These are phyloP conservation scores for Candida khao-thaluensis DNA, from an alignment of 805 yeast genomes.

Conservation along the genomic window DNA sequence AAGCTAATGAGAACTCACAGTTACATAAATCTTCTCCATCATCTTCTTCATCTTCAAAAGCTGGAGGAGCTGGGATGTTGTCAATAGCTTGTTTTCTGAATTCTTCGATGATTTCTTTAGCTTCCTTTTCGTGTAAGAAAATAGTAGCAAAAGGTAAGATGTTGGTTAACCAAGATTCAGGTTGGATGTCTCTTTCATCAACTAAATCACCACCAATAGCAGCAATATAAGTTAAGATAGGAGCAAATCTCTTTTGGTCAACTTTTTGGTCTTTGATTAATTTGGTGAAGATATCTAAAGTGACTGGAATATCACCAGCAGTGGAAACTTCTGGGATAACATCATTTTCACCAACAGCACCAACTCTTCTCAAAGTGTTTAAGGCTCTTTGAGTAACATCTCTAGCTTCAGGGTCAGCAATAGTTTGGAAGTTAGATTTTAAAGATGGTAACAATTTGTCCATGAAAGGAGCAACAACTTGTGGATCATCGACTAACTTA, in stretches of 20 bases:
- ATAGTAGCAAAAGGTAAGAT: constrained; percentile 93
- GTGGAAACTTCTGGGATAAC: constrained; percentile 94
- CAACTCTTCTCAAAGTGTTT: constrained; percentile 97
- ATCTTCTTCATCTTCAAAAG: constrained; percentile 94
- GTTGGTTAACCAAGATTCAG: constrained; percentile 85
- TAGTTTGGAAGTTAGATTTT: constrained; percentile 88
- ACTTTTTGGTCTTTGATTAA: constrained; percentile 67
- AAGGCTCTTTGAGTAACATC: constrained; percentile 96
- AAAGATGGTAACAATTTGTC: constrained; percentile 92
- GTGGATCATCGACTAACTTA: constrained; percentile 99
- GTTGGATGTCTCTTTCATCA: constrained; percentile 94
- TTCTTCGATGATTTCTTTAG: constrained; percentile 83
- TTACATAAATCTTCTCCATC: constrained; percentile 99
- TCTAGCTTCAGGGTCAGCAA: constrained; percentile 99
- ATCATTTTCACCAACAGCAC: constrained; percentile 90
- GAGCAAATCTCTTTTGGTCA: constrained; percentile 68
- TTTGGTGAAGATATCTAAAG: constrained; percentile 75
- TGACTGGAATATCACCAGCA: constrained; percentile 95
- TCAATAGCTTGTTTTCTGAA: constrained; percentile 95
- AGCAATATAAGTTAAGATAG: constrained; percentile 80
- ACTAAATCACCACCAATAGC: constrained; percentile 98
- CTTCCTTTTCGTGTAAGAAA: constrained; percentile 90
- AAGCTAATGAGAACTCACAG: constrained; percentile 99
- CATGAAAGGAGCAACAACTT: constrained; percentile 99
- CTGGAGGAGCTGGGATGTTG: constrained; percentile 96